Evolutionary conservation across 1,284 basidiomycete species (phyloP).

Genomic region (Pyrrhoderma noxium): DNA sequence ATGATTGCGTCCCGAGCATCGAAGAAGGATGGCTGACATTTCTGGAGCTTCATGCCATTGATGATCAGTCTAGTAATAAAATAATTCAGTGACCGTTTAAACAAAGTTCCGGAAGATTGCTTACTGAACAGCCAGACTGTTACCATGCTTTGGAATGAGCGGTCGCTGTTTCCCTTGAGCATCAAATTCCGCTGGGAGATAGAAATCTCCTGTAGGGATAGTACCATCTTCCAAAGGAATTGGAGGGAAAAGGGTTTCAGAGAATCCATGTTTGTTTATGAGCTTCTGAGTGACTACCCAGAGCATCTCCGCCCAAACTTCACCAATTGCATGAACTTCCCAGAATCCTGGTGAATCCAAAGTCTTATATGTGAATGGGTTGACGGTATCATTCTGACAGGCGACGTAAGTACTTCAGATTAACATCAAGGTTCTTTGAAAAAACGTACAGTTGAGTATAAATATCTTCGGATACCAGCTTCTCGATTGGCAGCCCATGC

Average conservation of each 20-base stretch:
- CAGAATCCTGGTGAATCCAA: conserved; percentile 90
- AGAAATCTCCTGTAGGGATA: conserved; percentile 68
- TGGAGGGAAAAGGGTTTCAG: conserved; percentile 77
- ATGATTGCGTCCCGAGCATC: conserved; percentile 91
- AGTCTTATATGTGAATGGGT: conserved; percentile 94
- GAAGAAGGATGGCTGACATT: conserved; percentile 88
- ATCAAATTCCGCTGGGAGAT: conserved; percentile 38
- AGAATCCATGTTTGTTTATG: conserved; percentile 78
- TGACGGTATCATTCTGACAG: conserved; percentile 63
- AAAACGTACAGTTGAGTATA: conserved; percentile 61
- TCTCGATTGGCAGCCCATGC: conserved; percentile 83
- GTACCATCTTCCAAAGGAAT: conserved; percentile 49
- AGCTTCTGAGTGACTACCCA: conserved; percentile 76
- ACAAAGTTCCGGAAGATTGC: conserved; percentile 20
- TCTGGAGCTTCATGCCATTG: conserved; percentile 91
- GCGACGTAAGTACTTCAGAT: not conserved
- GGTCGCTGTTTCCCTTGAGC: conserved; percentile 42
- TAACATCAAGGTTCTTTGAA: not conserved
- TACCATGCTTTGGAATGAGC: conserved; percentile 86
- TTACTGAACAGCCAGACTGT: conserved; percentile 74
- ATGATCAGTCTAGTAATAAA: conserved; percentile 49
- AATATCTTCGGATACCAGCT: conserved; percentile 82
- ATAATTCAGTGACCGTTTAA: conserved; percentile 23
- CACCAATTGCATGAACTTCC: conserved; percentile 88
- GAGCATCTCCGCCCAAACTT: conserved; percentile 94